Percentiles rank a stretch among this genome's conserved stretches.
These are phyloP conservation scores for Colletotrichum abscissum DNA, from an alignment of 2,329 filamentous ascomycete genomes.

Conservation along the genomic window DNA sequence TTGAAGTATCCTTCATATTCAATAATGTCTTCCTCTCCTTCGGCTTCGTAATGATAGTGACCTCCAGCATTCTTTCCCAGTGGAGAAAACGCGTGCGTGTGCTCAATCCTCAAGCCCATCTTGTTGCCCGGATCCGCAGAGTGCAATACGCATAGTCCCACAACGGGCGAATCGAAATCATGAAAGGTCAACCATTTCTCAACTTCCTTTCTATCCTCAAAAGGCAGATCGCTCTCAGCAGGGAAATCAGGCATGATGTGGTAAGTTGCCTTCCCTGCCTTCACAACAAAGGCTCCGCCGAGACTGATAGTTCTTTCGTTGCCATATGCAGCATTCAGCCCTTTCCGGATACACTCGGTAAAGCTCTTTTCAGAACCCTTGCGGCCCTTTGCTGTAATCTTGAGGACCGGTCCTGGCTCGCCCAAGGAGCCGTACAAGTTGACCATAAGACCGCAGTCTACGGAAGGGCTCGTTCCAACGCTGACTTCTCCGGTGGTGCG, in stretches of 20 bases:
- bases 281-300: slow-evolving; percentile 54
- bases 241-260: slow-evolving; percentile 61
- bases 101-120: slow-evolving; percentile 56
- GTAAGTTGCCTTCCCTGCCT: slow-evolving; percentile 47
- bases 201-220: slow-evolving; percentile 43
- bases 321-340: slow-evolving; percentile 45
- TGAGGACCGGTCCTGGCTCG: slow-evolving; percentile 46
- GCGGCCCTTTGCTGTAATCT: slow-evolving; percentile 47
- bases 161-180: slow-evolving; percentile 48
- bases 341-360: slow-evolving; percentile 45
- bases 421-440: slow-evolving; percentile 54
- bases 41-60: slow-evolving; percentile 57
- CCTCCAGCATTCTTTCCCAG: slow-evolving; percentile 48
- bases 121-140: slow-evolving; percentile 49
- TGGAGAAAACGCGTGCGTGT: slow-evolving; percentile 57
- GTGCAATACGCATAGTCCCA: slow-evolving; percentile 55
- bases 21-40: slow-evolving; percentile 45
- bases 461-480: slow-evolving; percentile 40
- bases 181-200: slow-evolving; percentile 53
- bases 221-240: slow-evolving; percentile 37
- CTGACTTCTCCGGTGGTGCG: slow-evolving; percentile 34
- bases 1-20: slow-evolving; percentile 61
- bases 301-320: slow-evolving; percentile 47
- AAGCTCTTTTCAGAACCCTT: slow-evolving; percentile 43
- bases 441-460: slow-evolving; percentile 54